A percentile compares a stretch with the other conserved stretches of the same genome.
Conservation (phyloP, 305 asterid species). For the Fraxinus nigra region DNA sequence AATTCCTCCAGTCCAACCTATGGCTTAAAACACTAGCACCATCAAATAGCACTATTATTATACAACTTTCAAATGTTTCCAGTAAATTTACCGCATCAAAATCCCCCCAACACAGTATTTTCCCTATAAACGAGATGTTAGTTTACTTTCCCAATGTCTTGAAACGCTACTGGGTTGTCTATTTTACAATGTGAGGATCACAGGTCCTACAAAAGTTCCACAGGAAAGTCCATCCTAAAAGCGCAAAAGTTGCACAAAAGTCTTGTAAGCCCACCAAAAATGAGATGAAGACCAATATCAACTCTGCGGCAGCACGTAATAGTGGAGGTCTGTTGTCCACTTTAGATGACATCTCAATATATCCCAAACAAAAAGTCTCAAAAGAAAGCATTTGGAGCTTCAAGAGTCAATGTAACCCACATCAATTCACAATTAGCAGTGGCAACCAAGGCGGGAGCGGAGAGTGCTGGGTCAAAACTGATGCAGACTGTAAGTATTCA, state of each 20-base stretch:
- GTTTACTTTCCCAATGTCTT: not conserved
- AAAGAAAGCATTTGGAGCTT: conserved; percentile 24
- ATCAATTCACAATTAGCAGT: conserved; percentile 31
- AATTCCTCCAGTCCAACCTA: not conserved
- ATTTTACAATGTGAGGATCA: conserved; percentile 17
- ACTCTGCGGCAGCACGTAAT: conserved; percentile 27
- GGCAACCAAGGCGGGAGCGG: conserved; percentile 35
- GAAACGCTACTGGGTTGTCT: not conserved
- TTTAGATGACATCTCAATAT: conserved; percentile 52
- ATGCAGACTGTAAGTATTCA: conserved; percentile 79
- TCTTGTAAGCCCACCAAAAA: conserved; percentile 37
- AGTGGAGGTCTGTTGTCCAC: conserved; percentile 36
- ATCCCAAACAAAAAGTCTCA: conserved; percentile 48
- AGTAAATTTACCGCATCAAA: not conserved
- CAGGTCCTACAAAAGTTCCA: conserved; percentile 84
- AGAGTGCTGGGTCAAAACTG: conserved; percentile 86
- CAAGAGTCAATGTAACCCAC: conserved; percentile 27
- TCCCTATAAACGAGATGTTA: not conserved
- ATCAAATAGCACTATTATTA: not conserved
- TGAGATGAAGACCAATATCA: conserved; percentile 35
- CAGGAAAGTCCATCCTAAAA: conserved; percentile 87
- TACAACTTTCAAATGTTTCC: not conserved
- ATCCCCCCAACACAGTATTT: not conserved
- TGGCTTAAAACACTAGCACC: not conserved
- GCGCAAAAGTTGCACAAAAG: conserved; percentile 33